Conservation (phyloP, 768 basidiomycete species). For the Podaxis sp. region DNA sequence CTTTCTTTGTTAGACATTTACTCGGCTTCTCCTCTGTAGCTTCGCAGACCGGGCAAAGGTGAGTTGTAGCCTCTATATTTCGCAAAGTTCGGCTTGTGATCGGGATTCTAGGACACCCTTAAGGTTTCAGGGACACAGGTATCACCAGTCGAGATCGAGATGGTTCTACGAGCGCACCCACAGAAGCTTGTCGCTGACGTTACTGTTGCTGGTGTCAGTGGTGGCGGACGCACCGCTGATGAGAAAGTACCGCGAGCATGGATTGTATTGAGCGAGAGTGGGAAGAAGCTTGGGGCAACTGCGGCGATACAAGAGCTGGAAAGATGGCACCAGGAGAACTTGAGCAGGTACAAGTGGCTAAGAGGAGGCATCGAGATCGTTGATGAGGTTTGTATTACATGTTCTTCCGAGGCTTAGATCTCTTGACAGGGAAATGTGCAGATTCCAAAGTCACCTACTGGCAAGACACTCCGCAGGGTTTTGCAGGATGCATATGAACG, state of each 20-base stretch:
- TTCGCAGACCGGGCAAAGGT: conserved; percentile 77
- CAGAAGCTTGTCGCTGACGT: conserved; percentile 60
- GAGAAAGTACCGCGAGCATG: conserved; percentile 78
- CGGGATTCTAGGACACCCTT: conserved; percentile 57
- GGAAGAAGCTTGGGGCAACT: conserved; percentile 45
- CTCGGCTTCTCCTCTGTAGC: conserved; percentile 31
- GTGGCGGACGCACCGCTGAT: conserved; percentile 65
- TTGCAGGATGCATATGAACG: conserved; percentile 61
- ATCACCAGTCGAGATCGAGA: conserved; percentile 79
- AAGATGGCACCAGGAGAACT: conserved; percentile 55
- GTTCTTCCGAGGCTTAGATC: neutral
- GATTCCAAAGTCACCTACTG: conserved; percentile 77
- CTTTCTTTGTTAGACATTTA: neutral
- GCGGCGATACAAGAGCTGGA: conserved; percentile 48
- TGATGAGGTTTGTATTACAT: conserved; percentile 47
- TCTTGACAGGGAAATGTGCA: conserved; percentile 21
- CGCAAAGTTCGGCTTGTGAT: neutral
- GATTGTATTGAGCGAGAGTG: conserved; percentile 62
- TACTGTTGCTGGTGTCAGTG: conserved; percentile 70
- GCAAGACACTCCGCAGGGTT: conserved; percentile 64
- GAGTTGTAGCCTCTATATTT: neutral
- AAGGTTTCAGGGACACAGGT: conserved; percentile 81
- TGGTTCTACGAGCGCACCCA: conserved; percentile 59
- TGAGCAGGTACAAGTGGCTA: conserved; percentile 77
- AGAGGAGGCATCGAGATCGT: conserved; percentile 70